A percentile compares a stretch with the other conserved stretches of the same genome.
Conservation (phyloP, 148 eudicot genomes). For the Limonium bicolor region DNA sequence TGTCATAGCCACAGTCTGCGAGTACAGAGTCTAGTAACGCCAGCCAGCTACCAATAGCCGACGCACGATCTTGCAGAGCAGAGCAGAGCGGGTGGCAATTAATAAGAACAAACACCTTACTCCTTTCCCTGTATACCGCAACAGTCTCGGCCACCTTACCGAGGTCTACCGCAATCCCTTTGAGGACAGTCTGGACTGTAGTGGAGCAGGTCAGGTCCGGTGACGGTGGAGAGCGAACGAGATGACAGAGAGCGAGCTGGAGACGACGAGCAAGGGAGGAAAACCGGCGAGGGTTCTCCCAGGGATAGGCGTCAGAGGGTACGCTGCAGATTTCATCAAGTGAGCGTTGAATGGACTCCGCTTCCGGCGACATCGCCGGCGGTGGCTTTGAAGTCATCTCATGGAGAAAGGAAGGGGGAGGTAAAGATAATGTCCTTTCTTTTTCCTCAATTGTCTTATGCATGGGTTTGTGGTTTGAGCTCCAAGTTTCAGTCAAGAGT, state of each 20-base stretch:
- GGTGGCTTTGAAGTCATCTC: slow-evolving; percentile 20
- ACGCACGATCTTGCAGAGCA: slow-evolving; percentile 29
- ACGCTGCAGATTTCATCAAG: slow-evolving; percentile 16
- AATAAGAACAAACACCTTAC: slow-evolving; percentile 43
- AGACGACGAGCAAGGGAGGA: slow-evolving; percentile 29
- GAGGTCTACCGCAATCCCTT: slow-evolving; percentile 36
- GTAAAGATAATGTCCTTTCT: too few species aligned
- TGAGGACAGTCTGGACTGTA: slow-evolving; percentile 30
- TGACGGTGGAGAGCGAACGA: slow-evolving; percentile 14
- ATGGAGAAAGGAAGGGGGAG: too few species aligned
- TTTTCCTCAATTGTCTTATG: too few species aligned
- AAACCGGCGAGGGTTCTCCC: slow-evolving; percentile 39
- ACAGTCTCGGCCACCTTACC: slow-evolving; percentile 22
- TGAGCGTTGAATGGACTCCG: slow-evolving; percentile 18
- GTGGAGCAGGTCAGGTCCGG: slow-evolving; percentile 21
- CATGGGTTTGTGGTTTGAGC: too few species aligned
- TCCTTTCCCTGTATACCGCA: slow-evolving; percentile 23
- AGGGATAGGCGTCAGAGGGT: slow-evolving; percentile 17
- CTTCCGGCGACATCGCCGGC: slow-evolving; percentile 8
- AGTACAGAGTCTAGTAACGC: slow-evolving; percentile 38
- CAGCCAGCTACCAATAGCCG: slow-evolving; percentile 54
- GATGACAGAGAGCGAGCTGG: slow-evolving; percentile 18
- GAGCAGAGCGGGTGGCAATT: slow-evolving; percentile 27
- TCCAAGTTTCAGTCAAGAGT: too few species aligned
- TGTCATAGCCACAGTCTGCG: too few species aligned